A percentile compares a stretch with the other conserved stretches of the same genome.
Conservation (phyloP, 169 alveolate species). For the Blepharisma undulans region DNA sequence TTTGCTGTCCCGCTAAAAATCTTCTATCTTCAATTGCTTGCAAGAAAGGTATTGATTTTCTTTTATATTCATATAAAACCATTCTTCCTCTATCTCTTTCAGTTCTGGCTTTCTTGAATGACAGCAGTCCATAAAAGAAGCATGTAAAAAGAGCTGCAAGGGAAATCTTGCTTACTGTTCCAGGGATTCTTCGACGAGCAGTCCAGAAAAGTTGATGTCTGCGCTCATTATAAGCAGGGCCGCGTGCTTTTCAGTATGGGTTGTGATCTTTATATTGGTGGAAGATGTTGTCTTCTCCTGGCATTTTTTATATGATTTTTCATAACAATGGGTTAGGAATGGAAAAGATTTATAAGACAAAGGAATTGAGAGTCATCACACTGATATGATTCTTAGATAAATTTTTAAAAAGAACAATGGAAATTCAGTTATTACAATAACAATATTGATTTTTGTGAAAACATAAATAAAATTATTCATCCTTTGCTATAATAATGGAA, state of each 20-base stretch:
- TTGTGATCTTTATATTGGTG: conserved; percentile 26
- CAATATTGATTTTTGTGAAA: no score
- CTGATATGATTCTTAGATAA: no score
- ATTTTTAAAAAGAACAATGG: background rate
- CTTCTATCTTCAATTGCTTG: conserved; percentile 41
- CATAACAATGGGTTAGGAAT: background rate
- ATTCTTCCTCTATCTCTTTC: background rate
- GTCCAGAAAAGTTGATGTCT: background rate
- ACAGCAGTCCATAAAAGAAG: background rate
- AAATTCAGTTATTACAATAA: background rate
- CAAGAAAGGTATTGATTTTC: conserved; percentile 30
- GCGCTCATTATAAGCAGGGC: background rate
- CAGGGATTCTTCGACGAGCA: background rate
- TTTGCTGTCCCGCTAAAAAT: conserved; percentile 31
- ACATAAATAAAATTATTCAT: background rate
- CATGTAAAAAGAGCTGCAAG: background rate
- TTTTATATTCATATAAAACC: background rate
- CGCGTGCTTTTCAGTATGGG: conserved; percentile 17
- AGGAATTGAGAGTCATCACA: background rate
- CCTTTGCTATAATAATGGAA: background rate
- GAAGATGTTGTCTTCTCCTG: conserved; percentile 10
- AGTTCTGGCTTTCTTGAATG: background rate
- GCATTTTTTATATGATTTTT: background rate
- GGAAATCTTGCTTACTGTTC: conserved; percentile 16
- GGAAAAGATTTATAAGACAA: no score